These are phyloP conservation scores for Effrenium voratum DNA, from an alignment of 73 alveolate species.

Conservation along the genomic window DNA sequence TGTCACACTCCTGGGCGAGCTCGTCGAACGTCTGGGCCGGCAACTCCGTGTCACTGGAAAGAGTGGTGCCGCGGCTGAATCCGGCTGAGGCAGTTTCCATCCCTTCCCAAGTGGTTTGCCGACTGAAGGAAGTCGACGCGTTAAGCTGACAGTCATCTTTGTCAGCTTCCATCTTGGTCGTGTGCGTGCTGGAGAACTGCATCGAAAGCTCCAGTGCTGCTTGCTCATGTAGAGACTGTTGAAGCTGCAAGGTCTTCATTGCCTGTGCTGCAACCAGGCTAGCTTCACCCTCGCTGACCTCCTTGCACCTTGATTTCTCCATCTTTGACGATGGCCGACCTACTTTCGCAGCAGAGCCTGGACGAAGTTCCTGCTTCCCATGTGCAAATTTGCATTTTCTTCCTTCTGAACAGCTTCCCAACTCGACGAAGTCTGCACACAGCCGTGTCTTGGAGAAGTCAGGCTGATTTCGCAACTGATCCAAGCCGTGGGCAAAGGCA, in stretches of 20 bases:
- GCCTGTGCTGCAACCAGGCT: too few species aligned
- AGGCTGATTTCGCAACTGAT: conserved; percentile 40
- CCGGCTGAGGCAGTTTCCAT: background rate
- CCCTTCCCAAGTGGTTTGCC: conserved; percentile 38
- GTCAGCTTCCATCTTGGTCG: too few species aligned
- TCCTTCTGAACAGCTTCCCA: conserved; percentile 20
- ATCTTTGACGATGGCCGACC: background rate
- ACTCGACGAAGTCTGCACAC: conserved; percentile 67
- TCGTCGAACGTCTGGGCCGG: too few species aligned
- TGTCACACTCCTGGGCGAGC: too few species aligned
- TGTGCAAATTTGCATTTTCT: background rate
- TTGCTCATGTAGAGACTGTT: background rate
- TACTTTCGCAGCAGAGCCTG: conserved; percentile 18
- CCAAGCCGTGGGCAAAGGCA: conserved; percentile 32
- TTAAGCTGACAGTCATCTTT: too few species aligned
- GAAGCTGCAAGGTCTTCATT: background rate
- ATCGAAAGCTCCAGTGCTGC: background rate
- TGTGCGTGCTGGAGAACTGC: background rate
- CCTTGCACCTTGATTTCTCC: too few species aligned
- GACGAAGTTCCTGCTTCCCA: conserved; percentile 3
- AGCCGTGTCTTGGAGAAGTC: conserved; percentile 80
- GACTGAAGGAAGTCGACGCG: background rate
- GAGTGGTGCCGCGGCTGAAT: background rate
- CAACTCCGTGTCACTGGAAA: too few species aligned
- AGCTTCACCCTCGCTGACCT: too few species aligned